Base-by-base conservation (phyloP, 345 rosid genomes). In the Salix suchowensis region DNA sequence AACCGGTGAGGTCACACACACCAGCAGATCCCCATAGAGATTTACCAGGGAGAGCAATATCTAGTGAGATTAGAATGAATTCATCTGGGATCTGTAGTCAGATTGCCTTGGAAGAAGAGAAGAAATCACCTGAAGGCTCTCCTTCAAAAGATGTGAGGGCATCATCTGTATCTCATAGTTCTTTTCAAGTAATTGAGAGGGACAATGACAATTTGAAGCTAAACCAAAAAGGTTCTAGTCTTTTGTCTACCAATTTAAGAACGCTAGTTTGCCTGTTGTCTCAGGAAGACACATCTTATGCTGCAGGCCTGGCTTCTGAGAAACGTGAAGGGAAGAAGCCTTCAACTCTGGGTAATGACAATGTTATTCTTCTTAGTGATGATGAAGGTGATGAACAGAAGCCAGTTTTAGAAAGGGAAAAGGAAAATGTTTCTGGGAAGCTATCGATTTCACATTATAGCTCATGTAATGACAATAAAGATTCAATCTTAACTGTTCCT, bases 341-440 rank as follows among this genome's bases (percentile, higher is more conserved):
- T 72, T 78, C 84, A 52, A 79, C 54, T 76, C 78, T 76, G 58
- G 77, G 55, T 72, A 80, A 83, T 32, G 82, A 82, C 75, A 78
- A 85, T 78, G 76, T 91, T 74, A 90, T 96, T 77, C 82, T 86
- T 74, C 90, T 91, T 66, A 95, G 97, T 68, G 97, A 92, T 74
- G 99, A 96, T 76, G 97, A 96, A 80, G 90, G 80, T 68, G 84
- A 85, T 67, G 91, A 81, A 76, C 70, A 80, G 84, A 90, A 84
- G 81, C 80, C 80, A 77, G 77, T 68, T 84, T 77, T 74, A 28
- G 82, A 77, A 84, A 76, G 67, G 77, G 78, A 75, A 72, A 81
- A 78, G 32, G 85, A 69, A 79, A 73, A 32, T 67, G 50, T 81
- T 75, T 46, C 73, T 28, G 82, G 76, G 82, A 87, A 72, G 76